phyloP scores from a whole-genome alignment of 2,329 filamentous ascomycete genomes.

The Hysterium pulicare region DNA sequence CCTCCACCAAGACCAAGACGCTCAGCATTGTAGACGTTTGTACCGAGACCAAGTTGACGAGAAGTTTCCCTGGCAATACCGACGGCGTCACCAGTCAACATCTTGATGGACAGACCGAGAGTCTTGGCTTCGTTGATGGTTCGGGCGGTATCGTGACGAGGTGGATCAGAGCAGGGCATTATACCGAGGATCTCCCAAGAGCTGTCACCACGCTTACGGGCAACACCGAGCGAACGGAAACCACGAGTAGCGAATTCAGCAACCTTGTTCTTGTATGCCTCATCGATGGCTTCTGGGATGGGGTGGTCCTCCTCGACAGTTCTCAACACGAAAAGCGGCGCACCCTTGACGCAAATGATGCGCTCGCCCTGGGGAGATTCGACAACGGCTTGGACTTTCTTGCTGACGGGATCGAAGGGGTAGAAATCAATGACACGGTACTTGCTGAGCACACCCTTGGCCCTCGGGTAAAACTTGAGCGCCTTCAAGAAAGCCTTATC shows the following conservation, averaged over 20 bases:
- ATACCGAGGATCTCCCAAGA: constrained; percentile 91
- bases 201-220: constrained; percentile 78
- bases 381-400: constrained; percentile 84
- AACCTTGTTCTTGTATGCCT: constrained; percentile 88
- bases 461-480: constrained; percentile 75
- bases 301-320: constrained; percentile 82
- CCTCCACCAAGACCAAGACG: constrained; percentile 85
- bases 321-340: constrained; percentile 81
- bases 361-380: constrained; percentile 78
- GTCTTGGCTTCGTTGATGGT: constrained; percentile 87
- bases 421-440: constrained; percentile 83
- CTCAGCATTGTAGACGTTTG: constrained; percentile 92
- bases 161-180: constrained; percentile 90
- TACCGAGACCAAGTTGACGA: constrained; percentile 84
- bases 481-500: constrained; percentile 93
- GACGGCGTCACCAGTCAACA: constrained; percentile 92
- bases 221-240: constrained; percentile 91
- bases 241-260: constrained; percentile 88
- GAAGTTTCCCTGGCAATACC: constrained; percentile 91
- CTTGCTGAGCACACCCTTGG: constrained; percentile 75
- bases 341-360: constrained; percentile 88
- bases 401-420: constrained; percentile 89
- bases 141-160: constrained; percentile 83
- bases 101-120: constrained; percentile 88
- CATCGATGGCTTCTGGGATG: constrained; percentile 71